Evolutionary conservation across 2,329 filamentous ascomycete species (phyloP).

Genomic region (Cladosporium sp.): DNA sequence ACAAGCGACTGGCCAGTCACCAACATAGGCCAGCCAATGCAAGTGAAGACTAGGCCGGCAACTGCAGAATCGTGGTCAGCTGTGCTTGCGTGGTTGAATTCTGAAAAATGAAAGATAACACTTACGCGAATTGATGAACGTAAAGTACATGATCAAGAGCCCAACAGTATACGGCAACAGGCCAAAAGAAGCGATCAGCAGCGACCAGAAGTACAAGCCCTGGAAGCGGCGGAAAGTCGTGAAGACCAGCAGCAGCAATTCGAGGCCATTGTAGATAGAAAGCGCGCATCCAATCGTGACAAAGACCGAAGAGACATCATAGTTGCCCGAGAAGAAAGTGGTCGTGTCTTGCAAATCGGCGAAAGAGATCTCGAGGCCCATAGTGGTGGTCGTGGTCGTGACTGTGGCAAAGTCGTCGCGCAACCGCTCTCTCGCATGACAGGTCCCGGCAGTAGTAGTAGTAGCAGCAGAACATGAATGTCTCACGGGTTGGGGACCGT

Average conservation of each 20-base stretch:
- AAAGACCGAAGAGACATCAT: conserved; percentile 18
- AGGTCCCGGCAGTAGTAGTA: background rate
- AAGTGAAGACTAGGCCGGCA: conserved; percentile 24
- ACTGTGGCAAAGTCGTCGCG: background rate
- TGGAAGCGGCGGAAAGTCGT: conserved; percentile 44
- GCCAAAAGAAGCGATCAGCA: conserved; percentile 44
- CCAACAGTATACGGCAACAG: conserved; percentile 48
- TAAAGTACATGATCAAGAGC: conserved; percentile 22
- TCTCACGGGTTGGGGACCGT: background rate
- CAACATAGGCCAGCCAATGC: conserved; percentile 56
- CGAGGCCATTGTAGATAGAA: conserved; percentile 42
- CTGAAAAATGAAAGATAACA: background rate
- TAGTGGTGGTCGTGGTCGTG: background rate
- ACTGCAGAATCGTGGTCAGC: conserved; percentile 1
- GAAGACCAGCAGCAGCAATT: conserved; percentile 48
- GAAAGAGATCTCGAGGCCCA: conserved; percentile 12
- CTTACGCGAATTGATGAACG: conserved; percentile 7
- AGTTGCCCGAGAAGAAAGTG: conserved; percentile 21
- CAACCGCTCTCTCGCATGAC: background rate
- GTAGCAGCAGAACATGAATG: background rate
- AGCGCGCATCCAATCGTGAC: conserved; percentile 22
- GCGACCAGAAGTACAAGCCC: conserved; percentile 52
- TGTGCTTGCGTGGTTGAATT: background rate
- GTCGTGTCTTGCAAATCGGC: conserved; percentile 19
- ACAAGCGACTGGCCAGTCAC: conserved; percentile 62